phyloP scores from a whole-genome alignment of 2,329 filamentous ascomycete genomes.

The Ophiosphaerella narmari region DNA sequence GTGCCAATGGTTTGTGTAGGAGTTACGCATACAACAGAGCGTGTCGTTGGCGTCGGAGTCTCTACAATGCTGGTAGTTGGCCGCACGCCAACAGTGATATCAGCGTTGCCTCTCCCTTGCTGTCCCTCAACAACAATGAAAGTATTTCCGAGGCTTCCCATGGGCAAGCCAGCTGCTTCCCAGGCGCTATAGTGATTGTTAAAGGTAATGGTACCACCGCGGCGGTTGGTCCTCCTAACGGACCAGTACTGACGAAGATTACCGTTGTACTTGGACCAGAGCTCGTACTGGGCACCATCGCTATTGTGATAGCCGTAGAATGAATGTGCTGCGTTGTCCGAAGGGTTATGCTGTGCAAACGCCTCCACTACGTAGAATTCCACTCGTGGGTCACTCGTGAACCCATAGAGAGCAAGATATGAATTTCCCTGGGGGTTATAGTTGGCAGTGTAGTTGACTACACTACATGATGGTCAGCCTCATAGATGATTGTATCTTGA shows the following conservation, averaged over 20 bases:
- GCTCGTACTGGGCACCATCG: constrained; percentile 4
- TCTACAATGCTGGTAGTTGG: constrained; percentile 1
- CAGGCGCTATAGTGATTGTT: constrained; percentile 4
- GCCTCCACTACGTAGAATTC: constrained; percentile 61
- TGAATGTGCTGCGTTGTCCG: constrained; percentile 38
- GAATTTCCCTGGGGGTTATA: constrained; percentile 51
- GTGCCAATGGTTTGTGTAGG: constrained; percentile 7
- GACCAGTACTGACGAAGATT: constrained; percentile 5
- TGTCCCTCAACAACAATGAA: constrained; percentile 5
- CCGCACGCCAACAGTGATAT: constrained; percentile 6
- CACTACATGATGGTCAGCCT: neutral
- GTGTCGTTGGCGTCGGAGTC: constrained; percentile 7
- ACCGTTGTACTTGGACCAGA: constrained; percentile 6
- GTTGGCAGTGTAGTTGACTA: constrained; percentile 51
- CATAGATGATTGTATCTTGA: neutral
- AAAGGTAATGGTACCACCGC: constrained; percentile 6
- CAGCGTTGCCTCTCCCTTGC: constrained; percentile 3
- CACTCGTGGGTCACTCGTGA: constrained; percentile 55
- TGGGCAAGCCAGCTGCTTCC: constrained; percentile 2
- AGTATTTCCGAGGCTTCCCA: constrained; percentile 2
- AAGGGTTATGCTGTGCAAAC: constrained; percentile 39
- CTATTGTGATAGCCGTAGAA: constrained; percentile 6
- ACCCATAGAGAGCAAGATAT: constrained; percentile 61
- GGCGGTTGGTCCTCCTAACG: constrained; percentile 5
- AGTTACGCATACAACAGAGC: constrained; percentile 3